These are phyloP conservation scores for Annona cherimola DNA, from an alignment of 164 flowering plant genomes.

Conservation along the genomic window DNA sequence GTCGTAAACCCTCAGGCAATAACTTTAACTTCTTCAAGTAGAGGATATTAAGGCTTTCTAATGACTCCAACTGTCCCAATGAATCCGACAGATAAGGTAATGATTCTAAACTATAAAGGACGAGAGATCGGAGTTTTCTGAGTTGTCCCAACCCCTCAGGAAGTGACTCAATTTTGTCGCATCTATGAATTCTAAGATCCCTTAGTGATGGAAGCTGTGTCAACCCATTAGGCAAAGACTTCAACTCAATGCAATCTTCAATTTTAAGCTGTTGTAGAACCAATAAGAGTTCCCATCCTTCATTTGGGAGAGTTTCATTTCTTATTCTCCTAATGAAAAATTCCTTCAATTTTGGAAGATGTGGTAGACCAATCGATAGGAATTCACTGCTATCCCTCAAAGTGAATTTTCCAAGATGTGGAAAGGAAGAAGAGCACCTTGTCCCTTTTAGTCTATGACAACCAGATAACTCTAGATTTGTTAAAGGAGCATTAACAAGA, in stretches of 20 bases:
- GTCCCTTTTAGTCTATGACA: neutral
- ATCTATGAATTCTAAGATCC: neutral
- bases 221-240: neutral
- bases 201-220: neutral
- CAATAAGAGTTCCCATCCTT: neutral
- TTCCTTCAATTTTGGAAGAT: neutral
- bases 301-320: neutral
- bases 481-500: neutral
- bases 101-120: no score
- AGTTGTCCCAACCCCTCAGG: constrained; percentile 3
- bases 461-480: neutral
- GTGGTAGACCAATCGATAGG: neutral
- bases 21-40: no score
- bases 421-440: neutral
- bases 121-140: neutral
- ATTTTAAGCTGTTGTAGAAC: neutral
- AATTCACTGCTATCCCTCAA: neutral
- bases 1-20: no score
- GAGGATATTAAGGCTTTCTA: no score
- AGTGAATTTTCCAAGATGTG: neutral
- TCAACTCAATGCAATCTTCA: neutral
- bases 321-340: neutral
- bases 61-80: no score
- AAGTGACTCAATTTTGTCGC: constrained; percentile 1
- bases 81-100: no score